These are phyloP conservation scores for Solanum chacoense DNA, from an alignment of 305 asterid species.

Conservation along the genomic window DNA sequence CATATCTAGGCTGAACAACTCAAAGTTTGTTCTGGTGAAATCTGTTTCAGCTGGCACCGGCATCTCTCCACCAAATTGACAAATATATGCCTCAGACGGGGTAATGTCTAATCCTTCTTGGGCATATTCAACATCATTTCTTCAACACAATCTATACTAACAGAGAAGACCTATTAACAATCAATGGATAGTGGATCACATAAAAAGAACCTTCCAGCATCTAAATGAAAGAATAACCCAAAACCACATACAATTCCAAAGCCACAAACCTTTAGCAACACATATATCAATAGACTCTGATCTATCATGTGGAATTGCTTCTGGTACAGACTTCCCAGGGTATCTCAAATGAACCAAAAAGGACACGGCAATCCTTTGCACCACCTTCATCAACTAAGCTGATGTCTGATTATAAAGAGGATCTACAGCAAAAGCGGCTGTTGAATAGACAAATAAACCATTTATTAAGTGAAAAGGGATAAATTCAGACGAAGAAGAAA, in stretches of 20 bases:
- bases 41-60: slow-evolving; percentile 43
- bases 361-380: slow-evolving; percentile 80
- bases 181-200: background rate
- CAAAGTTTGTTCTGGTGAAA: slow-evolving; percentile 35
- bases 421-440: slow-evolving; percentile 74
- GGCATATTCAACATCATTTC: slow-evolving; percentile 55
- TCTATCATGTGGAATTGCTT: slow-evolving; percentile 22
- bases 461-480: background rate
- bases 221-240: background rate
- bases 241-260: background rate
- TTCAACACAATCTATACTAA: slow-evolving; percentile 52
- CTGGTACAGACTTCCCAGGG: slow-evolving; percentile 63
- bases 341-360: slow-evolving; percentile 78
- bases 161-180: background rate
- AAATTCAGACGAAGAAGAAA: background rate
- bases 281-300: slow-evolving; percentile 45
- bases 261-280: slow-evolving; percentile 63
- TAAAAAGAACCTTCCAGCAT: background rate
- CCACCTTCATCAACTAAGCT: slow-evolving; percentile 98
- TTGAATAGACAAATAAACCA: background rate
- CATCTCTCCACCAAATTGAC: slow-evolving; percentile 54
- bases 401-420: slow-evolving; percentile 96
- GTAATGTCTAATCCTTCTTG: slow-evolving; percentile 54
- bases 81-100: slow-evolving; percentile 61
- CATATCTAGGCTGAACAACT: slow-evolving; percentile 22